Evolutionary conservation across 345 rosid genomes (phyloP).

Genomic region (Eutrema japonicum): DNA sequence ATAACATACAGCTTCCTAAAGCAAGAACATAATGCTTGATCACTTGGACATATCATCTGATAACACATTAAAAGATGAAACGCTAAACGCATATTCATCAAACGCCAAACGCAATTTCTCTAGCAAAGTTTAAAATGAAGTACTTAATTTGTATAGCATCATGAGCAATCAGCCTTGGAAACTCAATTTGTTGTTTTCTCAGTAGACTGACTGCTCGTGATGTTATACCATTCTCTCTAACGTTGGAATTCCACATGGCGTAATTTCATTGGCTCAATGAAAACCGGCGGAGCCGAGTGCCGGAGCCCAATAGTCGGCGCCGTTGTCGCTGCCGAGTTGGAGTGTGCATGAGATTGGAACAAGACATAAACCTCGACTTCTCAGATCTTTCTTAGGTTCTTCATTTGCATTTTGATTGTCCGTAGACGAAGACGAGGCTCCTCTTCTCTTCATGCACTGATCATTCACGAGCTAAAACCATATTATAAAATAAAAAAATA

Average conservation of each 20-base stretch:
- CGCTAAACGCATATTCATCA: slow-evolving; percentile 27
- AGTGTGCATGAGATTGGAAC: slow-evolving; percentile 89
- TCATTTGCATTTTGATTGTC: slow-evolving; percentile 50
- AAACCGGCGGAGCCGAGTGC: slow-evolving; percentile 60
- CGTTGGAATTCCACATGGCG: slow-evolving; percentile 28
- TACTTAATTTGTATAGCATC: slow-evolving; percentile 76
- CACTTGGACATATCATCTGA: not conserved
- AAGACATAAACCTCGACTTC: slow-evolving; percentile 94
- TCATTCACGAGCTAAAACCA: slow-evolving; percentile 62
- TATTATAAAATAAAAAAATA: slow-evolving; percentile 25
- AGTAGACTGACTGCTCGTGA: slow-evolving; percentile 98
- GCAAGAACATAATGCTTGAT: slow-evolving; percentile 32
- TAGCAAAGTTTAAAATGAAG: slow-evolving; percentile 26
- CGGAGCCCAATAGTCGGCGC: slow-evolving; percentile 97
- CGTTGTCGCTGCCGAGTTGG: slow-evolving; percentile 85
- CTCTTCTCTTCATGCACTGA: slow-evolving; percentile 67
- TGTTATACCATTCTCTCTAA: slow-evolving; percentile 66
- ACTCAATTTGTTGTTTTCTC: slow-evolving; percentile 45
- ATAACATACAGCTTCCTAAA: slow-evolving; percentile 30
- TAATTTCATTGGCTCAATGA: slow-evolving; percentile 40
- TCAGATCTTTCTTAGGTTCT: slow-evolving; percentile 67
- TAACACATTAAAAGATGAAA: slow-evolving; percentile 17
- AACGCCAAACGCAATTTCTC: slow-evolving; percentile 30
- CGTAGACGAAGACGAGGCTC: slow-evolving; percentile 38
- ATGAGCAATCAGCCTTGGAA: slow-evolving; percentile 99